phyloP scores from a whole-genome alignment of 2,329 filamentous ascomycete species.

The Fusarium piperis region DNA sequence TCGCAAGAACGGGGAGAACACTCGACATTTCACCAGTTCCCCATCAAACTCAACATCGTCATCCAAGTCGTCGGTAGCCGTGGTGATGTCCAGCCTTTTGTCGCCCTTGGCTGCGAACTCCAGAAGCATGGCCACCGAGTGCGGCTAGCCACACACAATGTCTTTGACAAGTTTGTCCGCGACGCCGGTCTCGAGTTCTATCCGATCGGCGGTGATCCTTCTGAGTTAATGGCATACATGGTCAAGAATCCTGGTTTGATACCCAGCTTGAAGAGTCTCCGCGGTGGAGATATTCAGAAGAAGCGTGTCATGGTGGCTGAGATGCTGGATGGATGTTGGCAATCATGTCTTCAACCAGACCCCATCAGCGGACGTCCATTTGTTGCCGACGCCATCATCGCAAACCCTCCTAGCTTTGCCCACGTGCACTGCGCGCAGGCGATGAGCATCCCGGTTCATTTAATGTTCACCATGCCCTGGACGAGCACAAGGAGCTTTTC shows the following conservation, averaged over 20 bases:
- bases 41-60: constrained; percentile 67
- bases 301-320: constrained; percentile 43
- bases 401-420: constrained; percentile 60
- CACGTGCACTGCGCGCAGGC: constrained; percentile 59
- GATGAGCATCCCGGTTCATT: constrained; percentile 55
- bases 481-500: constrained; percentile 77
- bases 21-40: constrained; percentile 2
- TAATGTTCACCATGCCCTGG: constrained; percentile 75
- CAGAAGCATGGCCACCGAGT: constrained; percentile 78
- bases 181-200: constrained; percentile 62
- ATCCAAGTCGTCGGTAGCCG: constrained; percentile 83
- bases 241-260: constrained; percentile 46
- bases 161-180: constrained; percentile 60
- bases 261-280: constrained; percentile 40
- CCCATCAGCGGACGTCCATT: constrained; percentile 47
- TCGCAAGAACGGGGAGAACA: background rate
- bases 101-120: constrained; percentile 75
- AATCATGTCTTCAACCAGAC: constrained; percentile 37
- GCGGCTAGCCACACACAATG: constrained; percentile 73
- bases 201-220: constrained; percentile 63
- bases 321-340: constrained; percentile 46
- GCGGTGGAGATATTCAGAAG: constrained; percentile 41
- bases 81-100: constrained; percentile 83
- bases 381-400: constrained; percentile 61
- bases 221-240: constrained; percentile 40